A percentile compares a stretch with the other conserved stretches of the same genome.
Conservation (phyloP, 495 filamentous ascomycete species). For the Xylaria flabelliformis region DNA sequence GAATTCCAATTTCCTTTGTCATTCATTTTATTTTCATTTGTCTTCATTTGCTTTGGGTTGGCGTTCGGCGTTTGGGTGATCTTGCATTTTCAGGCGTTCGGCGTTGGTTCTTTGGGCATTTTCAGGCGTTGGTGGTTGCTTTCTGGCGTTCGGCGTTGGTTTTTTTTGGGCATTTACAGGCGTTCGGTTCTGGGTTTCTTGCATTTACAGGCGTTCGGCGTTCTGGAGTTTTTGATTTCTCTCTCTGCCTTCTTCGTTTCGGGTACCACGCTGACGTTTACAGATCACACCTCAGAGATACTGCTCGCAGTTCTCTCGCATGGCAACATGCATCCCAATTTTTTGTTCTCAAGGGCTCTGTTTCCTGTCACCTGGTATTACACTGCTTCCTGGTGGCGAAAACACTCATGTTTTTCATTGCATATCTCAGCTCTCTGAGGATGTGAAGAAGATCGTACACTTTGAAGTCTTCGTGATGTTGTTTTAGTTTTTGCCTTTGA, state of each 20-base stretch:
- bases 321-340: neutral
- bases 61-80: neutral
- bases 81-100: neutral
- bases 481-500: no score
- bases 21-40: neutral
- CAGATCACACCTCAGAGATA: neutral
- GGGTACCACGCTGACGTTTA: neutral
- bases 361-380: conserved; percentile 29
- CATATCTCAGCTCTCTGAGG: conserved; percentile 23
- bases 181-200: neutral
- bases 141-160: neutral
- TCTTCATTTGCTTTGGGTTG: neutral
- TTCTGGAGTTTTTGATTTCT: neutral
- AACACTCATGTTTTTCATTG: conserved; percentile 28
- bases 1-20: neutral
- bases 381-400: conserved; percentile 29
- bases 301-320: conserved; percentile 12
- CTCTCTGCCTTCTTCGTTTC: neutral
- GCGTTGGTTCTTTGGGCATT: neutral
- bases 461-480: neutral
- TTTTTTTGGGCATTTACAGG: neutral
- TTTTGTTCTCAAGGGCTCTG: conserved; percentile 1
- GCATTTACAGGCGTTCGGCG: neutral
- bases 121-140: neutral
- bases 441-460: conserved; percentile 29